Percentiles rank a stretch among this genome's conserved stretches.
These are phyloP conservation scores for Actinomucor elegans DNA, from an alignment of 371 early-diverging fungal species.

Conservation along the genomic window DNA sequence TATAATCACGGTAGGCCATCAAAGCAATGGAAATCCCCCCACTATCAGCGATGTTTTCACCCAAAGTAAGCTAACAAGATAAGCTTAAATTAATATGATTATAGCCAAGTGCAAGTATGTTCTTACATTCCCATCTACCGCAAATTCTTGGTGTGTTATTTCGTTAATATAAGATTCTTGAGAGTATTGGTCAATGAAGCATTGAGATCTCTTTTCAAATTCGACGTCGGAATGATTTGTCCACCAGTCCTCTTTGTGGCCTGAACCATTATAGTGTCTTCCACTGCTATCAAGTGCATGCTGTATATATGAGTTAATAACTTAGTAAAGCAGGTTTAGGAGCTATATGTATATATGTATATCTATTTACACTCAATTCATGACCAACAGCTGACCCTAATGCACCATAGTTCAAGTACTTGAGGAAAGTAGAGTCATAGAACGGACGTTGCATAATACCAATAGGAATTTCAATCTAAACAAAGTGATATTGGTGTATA, in stretches of 20 bases:
- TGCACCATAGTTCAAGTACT: conserved; percentile 56
- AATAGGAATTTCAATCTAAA: conserved; percentile 53
- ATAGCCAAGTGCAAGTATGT: too few relatives aligned
- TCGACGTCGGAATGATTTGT: conserved; percentile 36
- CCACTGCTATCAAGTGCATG: conserved; percentile 52
- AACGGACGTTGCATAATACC: conserved; percentile 54
- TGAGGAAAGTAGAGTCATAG: conserved; percentile 35
- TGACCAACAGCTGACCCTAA: conserved; percentile 59
- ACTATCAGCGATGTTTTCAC: conserved; percentile 76
- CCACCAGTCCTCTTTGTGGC: conserved; percentile 61
- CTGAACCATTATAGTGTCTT: conserved; percentile 44
- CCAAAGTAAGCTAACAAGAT: conserved; percentile 45
- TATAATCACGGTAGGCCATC: conserved; percentile 11
- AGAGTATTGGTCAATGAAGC: conserved; percentile 66
- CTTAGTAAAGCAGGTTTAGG: too few relatives aligned
- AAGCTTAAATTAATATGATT: too few relatives aligned
- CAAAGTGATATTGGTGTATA: too few relatives aligned
- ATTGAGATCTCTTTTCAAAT: conserved; percentile 51
- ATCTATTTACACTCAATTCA: conserved; percentile 51
- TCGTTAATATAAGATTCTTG: conserved; percentile 36
- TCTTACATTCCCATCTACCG: conserved; percentile 47
- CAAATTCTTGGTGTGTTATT: conserved; percentile 13
- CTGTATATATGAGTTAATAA: conserved; percentile 8
- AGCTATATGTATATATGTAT: not conserved
- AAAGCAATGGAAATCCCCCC: conserved; percentile 57